These are phyloP conservation scores for Aspergillus aculeatinus DNA, from an alignment of 2,329 filamentous ascomycete genomes.

Conservation along the genomic window DNA sequence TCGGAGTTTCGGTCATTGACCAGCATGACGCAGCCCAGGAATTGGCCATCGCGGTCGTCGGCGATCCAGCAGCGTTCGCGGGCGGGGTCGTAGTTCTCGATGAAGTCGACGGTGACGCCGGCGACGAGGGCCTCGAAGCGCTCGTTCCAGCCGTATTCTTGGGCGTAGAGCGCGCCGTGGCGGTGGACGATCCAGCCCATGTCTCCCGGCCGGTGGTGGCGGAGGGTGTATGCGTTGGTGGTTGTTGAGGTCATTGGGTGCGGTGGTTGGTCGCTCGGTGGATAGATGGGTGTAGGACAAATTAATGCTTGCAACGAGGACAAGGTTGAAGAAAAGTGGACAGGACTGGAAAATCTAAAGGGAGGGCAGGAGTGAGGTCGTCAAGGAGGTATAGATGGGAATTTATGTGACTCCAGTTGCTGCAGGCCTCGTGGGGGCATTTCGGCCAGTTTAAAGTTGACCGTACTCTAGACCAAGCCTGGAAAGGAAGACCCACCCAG, in stretches of 20 bases:
- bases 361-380: too few species aligned
- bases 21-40: slow-evolving; percentile 28
- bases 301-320: rapidly evolving
- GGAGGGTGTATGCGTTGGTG: slow-evolving; percentile 9
- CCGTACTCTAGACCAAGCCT: too few species aligned
- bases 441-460: too few species aligned
- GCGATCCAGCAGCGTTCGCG: slow-evolving; percentile 30
- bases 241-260: too few species aligned
- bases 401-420: too few species aligned
- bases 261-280: too few species aligned
- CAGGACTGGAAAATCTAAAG: too few species aligned
- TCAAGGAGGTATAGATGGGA: too few species aligned
- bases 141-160: slow-evolving; percentile 23
- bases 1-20: slow-evolving; percentile 18
- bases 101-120: slow-evolving; percentile 22
- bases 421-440: too few species aligned
- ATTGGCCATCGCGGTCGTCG: slow-evolving; percentile 15
- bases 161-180: slow-evolving; percentile 22
- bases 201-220: slow-evolving; percentile 23
- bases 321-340: too few species aligned
- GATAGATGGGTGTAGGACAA: too few species aligned
- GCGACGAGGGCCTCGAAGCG: slow-evolving; percentile 22
- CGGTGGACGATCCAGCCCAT: slow-evolving; percentile 26
- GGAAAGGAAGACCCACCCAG: too few species aligned
- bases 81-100: slow-evolving; percentile 20